A percentile compares a stretch with the other conserved stretches of the same genome.
These are phyloP conservation scores for Globisporangium mamillatum DNA, from an alignment of 352 stramenopile genomes.

Conservation along the genomic window DNA sequence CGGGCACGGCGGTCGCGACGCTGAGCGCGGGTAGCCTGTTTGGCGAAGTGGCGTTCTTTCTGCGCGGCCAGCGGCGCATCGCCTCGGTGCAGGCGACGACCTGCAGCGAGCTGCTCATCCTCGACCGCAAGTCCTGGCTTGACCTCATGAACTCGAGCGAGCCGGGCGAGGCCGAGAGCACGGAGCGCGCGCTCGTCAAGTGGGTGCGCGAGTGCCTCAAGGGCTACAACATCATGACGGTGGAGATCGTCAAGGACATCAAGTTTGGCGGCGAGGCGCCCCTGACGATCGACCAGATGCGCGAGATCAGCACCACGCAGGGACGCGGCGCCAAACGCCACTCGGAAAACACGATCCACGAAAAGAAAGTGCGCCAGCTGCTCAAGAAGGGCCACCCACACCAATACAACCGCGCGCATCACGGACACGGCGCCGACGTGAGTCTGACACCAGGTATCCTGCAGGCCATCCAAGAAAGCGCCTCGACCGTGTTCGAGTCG, in stretches of 20 bases:
- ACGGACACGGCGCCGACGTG: background rate
- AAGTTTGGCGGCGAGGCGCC: conserved; percentile 33
- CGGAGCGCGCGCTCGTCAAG: conserved; percentile 35
- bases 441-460: background rate
- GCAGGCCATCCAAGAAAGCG: conserved; percentile 1
- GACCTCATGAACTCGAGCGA: conserved; percentile 43
- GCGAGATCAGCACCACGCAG: conserved; percentile 4
- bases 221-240: conserved; percentile 69
- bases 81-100: conserved; percentile 61
- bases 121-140: conserved; percentile 53
- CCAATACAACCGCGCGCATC: background rate
- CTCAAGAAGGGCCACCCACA: conserved; percentile 26
- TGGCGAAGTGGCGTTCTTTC: conserved; percentile 73
- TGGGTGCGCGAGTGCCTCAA: conserved; percentile 67
- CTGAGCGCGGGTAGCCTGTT: conserved; percentile 60
- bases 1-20: conserved; percentile 57
- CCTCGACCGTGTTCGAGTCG: background rate
- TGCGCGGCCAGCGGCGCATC: conserved; percentile 53
- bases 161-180: conserved; percentile 36
- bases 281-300: conserved; percentile 41
- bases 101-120: conserved; percentile 57
- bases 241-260: conserved; percentile 73
- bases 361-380: conserved; percentile 39
- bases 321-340: conserved; percentile 10
- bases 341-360: conserved; percentile 31